A percentile compares a stretch with the other conserved stretches of the same genome.
These are phyloP conservation scores for Juglanconis juglandina DNA, from an alignment of 2,329 filamentous ascomycete genomes.

Conservation along the genomic window DNA sequence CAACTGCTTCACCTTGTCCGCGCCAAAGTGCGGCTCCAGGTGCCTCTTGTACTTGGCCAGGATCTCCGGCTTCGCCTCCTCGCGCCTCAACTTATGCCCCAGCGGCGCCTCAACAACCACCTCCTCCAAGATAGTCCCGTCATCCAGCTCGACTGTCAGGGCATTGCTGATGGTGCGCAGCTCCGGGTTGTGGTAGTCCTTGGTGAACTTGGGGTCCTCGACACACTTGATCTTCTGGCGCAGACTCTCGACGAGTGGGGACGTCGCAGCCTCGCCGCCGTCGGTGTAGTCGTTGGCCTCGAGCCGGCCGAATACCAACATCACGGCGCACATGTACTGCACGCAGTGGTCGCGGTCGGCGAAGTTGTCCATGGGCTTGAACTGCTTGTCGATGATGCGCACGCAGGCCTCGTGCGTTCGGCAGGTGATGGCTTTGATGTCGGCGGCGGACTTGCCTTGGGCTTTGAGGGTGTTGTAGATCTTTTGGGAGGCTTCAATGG, in stretches of 20 bases:
- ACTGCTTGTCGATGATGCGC: constrained; percentile 99
- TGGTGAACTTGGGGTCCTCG: constrained; percentile 91
- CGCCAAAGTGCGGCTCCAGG: constrained; percentile 75
- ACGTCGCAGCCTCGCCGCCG: constrained; percentile 86
- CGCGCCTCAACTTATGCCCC: constrained; percentile 83
- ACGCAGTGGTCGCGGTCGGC: constrained; percentile 99
- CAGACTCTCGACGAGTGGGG: constrained; percentile 82
- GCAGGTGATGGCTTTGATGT: constrained; percentile 91
- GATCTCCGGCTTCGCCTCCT: constrained; percentile 98
- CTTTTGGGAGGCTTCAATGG: constrained; percentile 89
- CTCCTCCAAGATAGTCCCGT: constrained; percentile 88
- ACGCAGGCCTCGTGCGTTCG: constrained; percentile 97
- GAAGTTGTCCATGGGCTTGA: constrained; percentile 99
- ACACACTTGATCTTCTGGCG: constrained; percentile 93
- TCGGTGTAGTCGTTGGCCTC: constrained; percentile 93
- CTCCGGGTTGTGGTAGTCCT: constrained; percentile 89
- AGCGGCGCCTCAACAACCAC: constrained; percentile 90
- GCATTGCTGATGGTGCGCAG: constrained; percentile 98
- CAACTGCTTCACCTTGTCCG: constrained; percentile 75
- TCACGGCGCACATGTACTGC: constrained; percentile 97
- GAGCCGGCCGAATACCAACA: constrained; percentile 93
- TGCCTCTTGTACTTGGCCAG: constrained; percentile 94
- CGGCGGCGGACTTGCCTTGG: constrained; percentile 84
- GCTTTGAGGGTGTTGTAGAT: constrained; percentile 79
- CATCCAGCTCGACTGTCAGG: constrained; percentile 88